These are phyloP conservation scores for Phymatotrichopsis omnivora DNA, from an alignment of 2,329 filamentous ascomycete species.

Conservation along the genomic window DNA sequence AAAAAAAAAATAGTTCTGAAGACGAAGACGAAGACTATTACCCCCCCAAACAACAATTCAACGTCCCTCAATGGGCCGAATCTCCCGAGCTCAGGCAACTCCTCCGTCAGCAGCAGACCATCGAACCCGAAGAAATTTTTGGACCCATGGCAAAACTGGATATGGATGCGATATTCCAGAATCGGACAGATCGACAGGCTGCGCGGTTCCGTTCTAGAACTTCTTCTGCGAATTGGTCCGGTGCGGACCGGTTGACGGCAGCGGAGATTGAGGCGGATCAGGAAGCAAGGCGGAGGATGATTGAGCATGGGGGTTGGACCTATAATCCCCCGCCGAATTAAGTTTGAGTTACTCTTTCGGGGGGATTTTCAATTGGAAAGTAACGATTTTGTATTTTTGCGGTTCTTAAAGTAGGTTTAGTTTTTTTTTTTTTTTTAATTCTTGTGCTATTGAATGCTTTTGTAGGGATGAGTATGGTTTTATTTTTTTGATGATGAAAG, in stretches of 20 bases:
- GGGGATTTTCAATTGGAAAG: background rate
- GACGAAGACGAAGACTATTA: constrained; percentile 57
- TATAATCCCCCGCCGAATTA: constrained; percentile 50
- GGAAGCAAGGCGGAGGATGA: constrained; percentile 66
- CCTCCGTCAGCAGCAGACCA: constrained; percentile 69
- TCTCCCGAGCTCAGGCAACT: constrained; percentile 69
- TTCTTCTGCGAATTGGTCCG: constrained; percentile 88
- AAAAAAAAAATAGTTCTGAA: constrained; percentile 46
- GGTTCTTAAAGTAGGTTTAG: background rate
- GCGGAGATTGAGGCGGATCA: constrained; percentile 76
- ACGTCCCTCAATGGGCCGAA: constrained; percentile 74
- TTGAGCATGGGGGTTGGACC: constrained; percentile 76
- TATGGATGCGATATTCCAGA: constrained; percentile 93
- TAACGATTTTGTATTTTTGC: background rate
- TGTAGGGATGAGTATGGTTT: background rate
- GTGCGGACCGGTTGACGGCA: constrained; percentile 71
- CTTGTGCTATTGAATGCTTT: background rate
- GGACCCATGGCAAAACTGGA: constrained; percentile 77
- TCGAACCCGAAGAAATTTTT: constrained; percentile 79
- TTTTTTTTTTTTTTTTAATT: background rate
- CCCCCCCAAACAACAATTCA: constrained; percentile 47
- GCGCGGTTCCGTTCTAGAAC: constrained; percentile 75
- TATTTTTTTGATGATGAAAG: background rate
- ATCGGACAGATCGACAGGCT: constrained; percentile 65
- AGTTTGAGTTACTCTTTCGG: constrained; percentile 32